Percentiles rank a stretch among this genome's conserved stretches.
phyloP scores from a whole-genome alignment of 2,329 filamentous ascomycete genomes.

The Penicillium sclerotiorum region DNA sequence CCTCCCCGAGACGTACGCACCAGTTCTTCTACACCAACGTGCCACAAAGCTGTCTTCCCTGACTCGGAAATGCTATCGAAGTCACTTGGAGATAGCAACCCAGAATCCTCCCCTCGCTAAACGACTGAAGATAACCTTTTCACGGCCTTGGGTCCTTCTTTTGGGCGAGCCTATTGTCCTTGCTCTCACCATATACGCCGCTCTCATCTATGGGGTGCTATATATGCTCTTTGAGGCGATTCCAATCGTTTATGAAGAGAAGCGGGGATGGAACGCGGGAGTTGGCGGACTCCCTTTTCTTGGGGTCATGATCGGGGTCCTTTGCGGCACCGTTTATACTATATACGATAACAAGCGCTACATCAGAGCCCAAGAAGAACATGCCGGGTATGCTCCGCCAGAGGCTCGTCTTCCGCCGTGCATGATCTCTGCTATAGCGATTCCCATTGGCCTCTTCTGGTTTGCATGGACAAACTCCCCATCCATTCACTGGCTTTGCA shows the following conservation, averaged over 20 bases:
- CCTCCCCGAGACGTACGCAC: constrained; percentile 62
- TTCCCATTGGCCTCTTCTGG: neutral
- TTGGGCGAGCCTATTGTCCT: constrained; percentile 71
- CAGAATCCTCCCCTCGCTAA: constrained; percentile 45
- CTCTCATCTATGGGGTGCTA: constrained; percentile 37
- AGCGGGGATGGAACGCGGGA: neutral
- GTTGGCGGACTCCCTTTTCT: neutral
- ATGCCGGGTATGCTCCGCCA: neutral
- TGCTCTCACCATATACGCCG: constrained; percentile 66
- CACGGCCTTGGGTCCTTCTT: constrained; percentile 68
- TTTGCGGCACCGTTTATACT: neutral
- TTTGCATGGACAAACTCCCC: neutral
- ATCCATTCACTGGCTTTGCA: neutral
- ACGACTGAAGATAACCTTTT: constrained; percentile 55
- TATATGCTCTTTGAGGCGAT: neutral
- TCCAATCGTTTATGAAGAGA: neutral
- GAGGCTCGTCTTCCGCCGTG: neutral
- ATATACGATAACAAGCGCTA: neutral
- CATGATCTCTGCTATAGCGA: neutral
- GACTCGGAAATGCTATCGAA: constrained; percentile 46
- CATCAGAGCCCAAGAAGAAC: neutral
- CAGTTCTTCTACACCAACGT: constrained; percentile 56
- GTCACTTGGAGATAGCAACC: constrained; percentile 23
- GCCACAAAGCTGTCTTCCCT: constrained; percentile 54
- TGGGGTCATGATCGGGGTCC: neutral